These are phyloP conservation scores for Hansfordia pulvinata DNA, from an alignment of 2,329 filamentous ascomycete species.

Conservation along the genomic window DNA sequence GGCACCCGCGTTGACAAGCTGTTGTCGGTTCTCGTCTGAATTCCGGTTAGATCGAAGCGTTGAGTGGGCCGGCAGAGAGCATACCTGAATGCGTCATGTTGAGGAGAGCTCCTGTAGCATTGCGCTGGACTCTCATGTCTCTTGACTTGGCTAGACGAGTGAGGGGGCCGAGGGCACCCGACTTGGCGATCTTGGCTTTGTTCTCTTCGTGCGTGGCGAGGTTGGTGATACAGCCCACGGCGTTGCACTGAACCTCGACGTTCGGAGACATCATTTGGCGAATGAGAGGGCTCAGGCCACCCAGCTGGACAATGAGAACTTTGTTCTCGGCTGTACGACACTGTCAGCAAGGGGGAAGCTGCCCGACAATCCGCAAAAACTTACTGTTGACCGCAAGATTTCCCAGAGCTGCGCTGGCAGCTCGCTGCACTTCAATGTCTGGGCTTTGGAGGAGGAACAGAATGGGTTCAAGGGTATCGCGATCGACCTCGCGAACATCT, in stretches of 20 bases:
- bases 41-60: background rate
- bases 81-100: slow-evolving; percentile 99
- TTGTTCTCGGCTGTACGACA: slow-evolving; percentile 78
- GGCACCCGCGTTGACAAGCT: slow-evolving; percentile 93
- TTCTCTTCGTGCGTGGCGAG: slow-evolving; percentile 97
- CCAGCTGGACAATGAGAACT: slow-evolving; percentile 85
- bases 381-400: slow-evolving; percentile 95
- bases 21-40: slow-evolving; percentile 89
- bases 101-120: slow-evolving; percentile 86
- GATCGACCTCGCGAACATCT: slow-evolving; percentile 96
- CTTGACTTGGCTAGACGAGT: slow-evolving; percentile 91
- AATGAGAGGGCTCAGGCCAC: slow-evolving; percentile 81
- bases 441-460: slow-evolving; percentile 87
- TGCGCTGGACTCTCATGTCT: slow-evolving; percentile 96
- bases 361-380: slow-evolving; percentile 18
- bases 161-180: slow-evolving; percentile 79
- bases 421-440: slow-evolving; percentile 93
- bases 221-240: slow-evolving; percentile 97
- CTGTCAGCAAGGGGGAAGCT: slow-evolving; percentile 14
- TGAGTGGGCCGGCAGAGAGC: slow-evolving; percentile 11
- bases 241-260: slow-evolving; percentile 98
- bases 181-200: slow-evolving; percentile 95
- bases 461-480: slow-evolving; percentile 90
- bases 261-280: slow-evolving; percentile 97
- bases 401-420: slow-evolving; percentile 87